Percentiles rank a stretch among this genome's conserved stretches.
Conservation (phyloP, 805 yeast species). For the Starmerella powellii region DNA sequence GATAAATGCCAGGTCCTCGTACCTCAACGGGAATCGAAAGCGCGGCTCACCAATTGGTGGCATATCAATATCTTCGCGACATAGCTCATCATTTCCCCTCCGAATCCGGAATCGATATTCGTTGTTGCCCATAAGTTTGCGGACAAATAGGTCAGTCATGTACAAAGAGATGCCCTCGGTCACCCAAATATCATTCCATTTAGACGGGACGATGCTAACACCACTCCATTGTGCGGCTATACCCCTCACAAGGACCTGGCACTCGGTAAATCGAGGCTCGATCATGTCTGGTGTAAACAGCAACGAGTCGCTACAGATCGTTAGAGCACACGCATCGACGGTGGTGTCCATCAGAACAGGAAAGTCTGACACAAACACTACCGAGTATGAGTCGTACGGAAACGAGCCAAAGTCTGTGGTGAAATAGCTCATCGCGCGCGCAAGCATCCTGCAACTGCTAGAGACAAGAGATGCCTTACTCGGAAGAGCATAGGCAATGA, state of each 20-base stretch:
- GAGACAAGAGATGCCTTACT: conserved; percentile 33
- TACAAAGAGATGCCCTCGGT: conserved; percentile 72
- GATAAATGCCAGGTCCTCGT: conserved; percentile 54
- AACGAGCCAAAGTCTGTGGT: conserved; percentile 85
- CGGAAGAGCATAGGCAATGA: conserved; percentile 23
- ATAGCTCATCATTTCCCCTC: conserved; percentile 49
- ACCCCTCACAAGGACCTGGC: conserved; percentile 56
- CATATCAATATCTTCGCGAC: conserved; percentile 62
- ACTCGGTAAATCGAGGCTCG: conserved; percentile 63
- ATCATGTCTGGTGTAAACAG: conserved; percentile 62
- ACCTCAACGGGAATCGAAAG: conserved; percentile 51
- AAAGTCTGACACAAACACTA: conserved; percentile 47
- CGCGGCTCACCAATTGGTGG: conserved; percentile 70
- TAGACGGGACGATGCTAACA: conserved; percentile 70
- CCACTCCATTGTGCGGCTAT: conserved; percentile 90
- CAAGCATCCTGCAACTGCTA: conserved; percentile 66
- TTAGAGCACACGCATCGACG: conserved; percentile 63
- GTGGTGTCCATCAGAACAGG: conserved; percentile 35
- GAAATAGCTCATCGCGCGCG: conserved; percentile 69
- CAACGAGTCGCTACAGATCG: conserved; percentile 46
- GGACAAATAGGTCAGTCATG: conserved; percentile 65
- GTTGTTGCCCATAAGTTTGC: conserved; percentile 66
- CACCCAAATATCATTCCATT: conserved; percentile 77
- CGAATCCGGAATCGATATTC: conserved; percentile 66
- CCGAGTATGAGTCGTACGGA: conserved; percentile 72